Evolutionary conservation across 2,329 filamentous ascomycete species (phyloP), one percentile per base, ranked within the genome.

Genomic region (Phyllosticta citriasiana): DNA sequence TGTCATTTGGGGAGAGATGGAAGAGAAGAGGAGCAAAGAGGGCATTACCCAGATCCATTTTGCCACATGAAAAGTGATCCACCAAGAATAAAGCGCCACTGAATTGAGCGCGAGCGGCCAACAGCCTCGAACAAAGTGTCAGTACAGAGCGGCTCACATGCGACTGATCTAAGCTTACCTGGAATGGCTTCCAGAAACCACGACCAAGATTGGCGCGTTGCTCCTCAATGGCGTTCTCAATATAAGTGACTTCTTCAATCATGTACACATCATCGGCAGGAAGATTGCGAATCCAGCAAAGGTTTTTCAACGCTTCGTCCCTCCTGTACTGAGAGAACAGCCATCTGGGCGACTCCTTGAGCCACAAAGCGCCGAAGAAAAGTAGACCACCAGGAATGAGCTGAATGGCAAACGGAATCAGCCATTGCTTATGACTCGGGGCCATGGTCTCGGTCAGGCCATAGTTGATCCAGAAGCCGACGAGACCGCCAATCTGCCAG

Each of bases 51-150:
- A 2, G 77, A 80, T 57, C 86, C 86, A 67, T 93, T 93, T 73
- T 93, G 89, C 80, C 85, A 91, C 59, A 92, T 77, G 78, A 92
- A 92, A 22, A 93, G 79, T 68, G 88, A 82, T 60, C 82, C 82
- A 55, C 88, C 88, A 10, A 92, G 79, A 71, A 89, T 82, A 74
- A 93, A 85, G 52, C 88, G 83, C 78, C 84, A 89, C 65, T 83
- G 83, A 26, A 88, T 81, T 68, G 81, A 81, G 62, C 75, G 78
- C 65, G 60, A 62, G 50, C 51, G 60, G 1, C 30, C 60, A 2
- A 62, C 60, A 12, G 60, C 51, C 60, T 61, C 14, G 2, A 26
- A 19, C 4, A n/a, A 26, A 1, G 12, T 19, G 53, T 55, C 14
- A 59, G 51, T 24, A 54, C n/a, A 14, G 27, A 83, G 75, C 66